Evolutionary conservation across 768 basidiomycete genomes (phyloP), one percentile per base, ranked within the genome.

Genomic region (Suillus plorans): DNA sequence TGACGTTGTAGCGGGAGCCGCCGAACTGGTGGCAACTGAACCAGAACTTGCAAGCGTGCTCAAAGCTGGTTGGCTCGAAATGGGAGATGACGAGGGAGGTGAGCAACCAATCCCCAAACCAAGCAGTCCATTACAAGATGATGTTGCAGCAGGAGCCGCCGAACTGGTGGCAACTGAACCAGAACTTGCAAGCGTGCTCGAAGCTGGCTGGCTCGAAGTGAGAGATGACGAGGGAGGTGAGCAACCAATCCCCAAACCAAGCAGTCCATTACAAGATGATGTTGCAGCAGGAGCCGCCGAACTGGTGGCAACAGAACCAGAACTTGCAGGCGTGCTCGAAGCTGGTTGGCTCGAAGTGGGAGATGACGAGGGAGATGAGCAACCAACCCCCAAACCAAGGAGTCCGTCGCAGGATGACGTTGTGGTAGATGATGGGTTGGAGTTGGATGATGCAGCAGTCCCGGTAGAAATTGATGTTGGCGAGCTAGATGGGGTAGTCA

Each of bases 161-260:
- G 64, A 59, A 31, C 52, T 55, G 31, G 63, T 13, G 16, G 67
- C 37, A 49, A 36, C 22, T 28, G 67, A 41, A 34, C 62, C 41
- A 1, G 68, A 22, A 62, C 62, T 8, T 28, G 13, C 10, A 63
- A 25, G 42, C 41, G 18, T 12, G 25, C 39, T 59, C 25, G 20
- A 55, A 36, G 20, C 12, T n/a, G 58, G 41, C 12, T 66, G 37
- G 3, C 67, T 52, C 7, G 52, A 36, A 4, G 63, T 2, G 8
- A 64, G 44, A 36, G 71, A 59, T 31, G 62, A 16, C 64, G 44
- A 31, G 41, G 63, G 25, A 3, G 63, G 25, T 16, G 67, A 18
- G 50, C 69, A 74, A 31, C 66, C 72, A 28, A 67, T 2, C 18
- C 61, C 66, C 22, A 71, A 58, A 6, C 68, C 73, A 31, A 74